Conservation (phyloP, 31 red algal species). For the Endocladia muricata region DNA sequence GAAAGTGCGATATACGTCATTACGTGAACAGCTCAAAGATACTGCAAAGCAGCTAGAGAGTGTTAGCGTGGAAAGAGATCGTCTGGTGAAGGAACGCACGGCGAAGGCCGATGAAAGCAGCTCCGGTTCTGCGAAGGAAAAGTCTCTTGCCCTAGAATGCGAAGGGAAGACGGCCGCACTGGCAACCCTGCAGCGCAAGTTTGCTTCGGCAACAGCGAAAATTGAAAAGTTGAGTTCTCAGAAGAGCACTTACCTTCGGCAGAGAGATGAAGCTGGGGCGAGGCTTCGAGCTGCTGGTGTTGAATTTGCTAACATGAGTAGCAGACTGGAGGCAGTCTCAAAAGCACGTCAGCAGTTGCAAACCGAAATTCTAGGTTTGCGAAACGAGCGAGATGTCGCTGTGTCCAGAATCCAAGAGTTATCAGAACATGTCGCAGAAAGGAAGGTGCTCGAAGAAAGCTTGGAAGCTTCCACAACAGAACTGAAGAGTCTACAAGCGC, state of each 20-base stretch:
- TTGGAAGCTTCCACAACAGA: neutral
- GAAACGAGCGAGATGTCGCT: slow-evolving; percentile 47
- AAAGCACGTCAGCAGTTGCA: slow-evolving; percentile 36
- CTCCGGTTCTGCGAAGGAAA: slow-evolving; percentile 50
- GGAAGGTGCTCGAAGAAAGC: slow-evolving; percentile 24
- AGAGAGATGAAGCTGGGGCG: slow-evolving; percentile 65
- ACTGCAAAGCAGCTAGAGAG: slow-evolving; percentile 27
- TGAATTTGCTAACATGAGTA: slow-evolving; percentile 43
- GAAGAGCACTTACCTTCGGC: slow-evolving; percentile 36
- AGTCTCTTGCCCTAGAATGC: slow-evolving; percentile 37
- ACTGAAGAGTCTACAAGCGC: neutral
- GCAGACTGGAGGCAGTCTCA: slow-evolving; percentile 21
- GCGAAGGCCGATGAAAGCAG: slow-evolving; percentile 6
- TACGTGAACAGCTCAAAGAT: slow-evolving; percentile 56
- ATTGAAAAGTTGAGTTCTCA: slow-evolving; percentile 68
- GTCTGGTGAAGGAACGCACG: slow-evolving; percentile 57
- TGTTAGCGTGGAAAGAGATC: slow-evolving; percentile 36
- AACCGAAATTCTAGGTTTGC: slow-evolving; percentile 8
- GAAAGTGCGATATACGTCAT: slow-evolving; percentile 11
- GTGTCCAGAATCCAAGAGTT: slow-evolving; percentile 25
- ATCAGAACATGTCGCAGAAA: slow-evolving; percentile 4
- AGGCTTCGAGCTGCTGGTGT: slow-evolving; percentile 58
- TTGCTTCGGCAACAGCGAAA: slow-evolving; percentile 32
- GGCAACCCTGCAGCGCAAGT: slow-evolving; percentile 37
- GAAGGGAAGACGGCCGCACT: slow-evolving; percentile 43